A percentile compares a stretch with the other conserved stretches of the same genome.
Conservation (phyloP, 1,284 basidiomycete genomes). For the Boletellus deceptivus region DNA sequence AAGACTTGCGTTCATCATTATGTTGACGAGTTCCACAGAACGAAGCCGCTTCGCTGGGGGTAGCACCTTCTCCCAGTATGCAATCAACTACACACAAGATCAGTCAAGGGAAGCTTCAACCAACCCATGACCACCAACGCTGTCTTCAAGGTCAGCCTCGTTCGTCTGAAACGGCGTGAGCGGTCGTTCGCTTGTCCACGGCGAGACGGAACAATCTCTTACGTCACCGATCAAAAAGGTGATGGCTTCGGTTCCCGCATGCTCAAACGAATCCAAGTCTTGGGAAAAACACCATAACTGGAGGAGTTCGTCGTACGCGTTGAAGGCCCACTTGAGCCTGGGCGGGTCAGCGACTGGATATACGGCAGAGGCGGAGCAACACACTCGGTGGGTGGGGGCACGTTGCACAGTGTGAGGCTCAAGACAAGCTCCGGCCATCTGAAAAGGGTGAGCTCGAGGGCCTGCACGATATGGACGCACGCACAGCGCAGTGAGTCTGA, state of each 20-base stretch:
- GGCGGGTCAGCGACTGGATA: constrained; percentile 6
- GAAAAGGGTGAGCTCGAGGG: constrained; percentile 9
- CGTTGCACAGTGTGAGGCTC: constrained; percentile 66
- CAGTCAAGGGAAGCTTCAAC: constrained; percentile 8
- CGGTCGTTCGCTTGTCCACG: not conserved
- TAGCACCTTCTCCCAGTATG: constrained; percentile 56
- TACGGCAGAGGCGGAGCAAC: constrained; percentile 22
- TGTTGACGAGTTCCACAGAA: constrained; percentile 51
- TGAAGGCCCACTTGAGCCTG: constrained; percentile 58
- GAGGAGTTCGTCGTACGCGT: constrained; percentile 60
- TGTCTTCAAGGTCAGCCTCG: constrained; percentile 58
- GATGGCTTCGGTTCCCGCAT: constrained; percentile 57
- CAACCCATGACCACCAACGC: constrained; percentile 26
- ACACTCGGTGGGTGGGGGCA: constrained; percentile 66
- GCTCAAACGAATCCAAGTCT: constrained; percentile 66
- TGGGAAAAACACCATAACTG: constrained; percentile 63
- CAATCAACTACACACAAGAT: constrained; percentile 48
- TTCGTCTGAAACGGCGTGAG: constrained; percentile 40
- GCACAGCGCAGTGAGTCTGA: constrained; percentile 63
- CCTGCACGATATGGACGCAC: constrained; percentile 19
- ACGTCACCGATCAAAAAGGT: constrained; percentile 54
- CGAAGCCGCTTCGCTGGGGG: constrained; percentile 54
- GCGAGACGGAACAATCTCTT: not conserved
- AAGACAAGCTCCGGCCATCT: constrained; percentile 73
- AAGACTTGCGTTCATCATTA: constrained; percentile 56